Base-by-base conservation (phyloP, 176 grass and related monocot genomes). In the Aechmea fasciata region DNA sequence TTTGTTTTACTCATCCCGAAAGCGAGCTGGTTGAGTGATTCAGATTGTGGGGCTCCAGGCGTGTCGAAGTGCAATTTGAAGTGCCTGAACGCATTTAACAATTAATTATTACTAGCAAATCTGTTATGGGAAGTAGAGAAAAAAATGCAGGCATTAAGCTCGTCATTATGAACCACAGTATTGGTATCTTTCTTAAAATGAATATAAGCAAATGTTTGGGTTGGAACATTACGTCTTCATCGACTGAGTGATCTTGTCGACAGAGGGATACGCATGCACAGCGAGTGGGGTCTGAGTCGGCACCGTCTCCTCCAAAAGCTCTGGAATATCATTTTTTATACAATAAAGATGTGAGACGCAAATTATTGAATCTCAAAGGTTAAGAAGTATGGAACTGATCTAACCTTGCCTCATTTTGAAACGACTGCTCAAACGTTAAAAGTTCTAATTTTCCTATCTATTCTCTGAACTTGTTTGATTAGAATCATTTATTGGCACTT, bases 1-100 rank as follows among this genome's bases (percentile, higher is more conserved):
- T 26, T 70, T 52, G 73, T 75, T 77, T 65, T 17, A 41, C 69
- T 85, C 85, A 92, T 89, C 66, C 89, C 89, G 57, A 77, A 63
- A 83, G 89, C 65, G 52, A 96, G 73, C 55, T 85, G 85, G 51
- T 53, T 73, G 25, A 96, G 23, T 11, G 89, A 92, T 85, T 92
- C 93, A 74, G 77, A 75, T 55, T 78, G 81, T 4, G 84, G 74
- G 13, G 73, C 71, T 49, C 82, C 86, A 50, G 86, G 86, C 11
- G 57, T 85, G n/a, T 92, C 86, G 24, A 96, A 96, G 78, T 96
- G 88, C 57, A 78, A 48, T 76, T 96, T 92, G 70, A 96, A 77
- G 50, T 90, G 61, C 72, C 93, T 96, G 74, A 69, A 57, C 22
- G 69, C 48, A 68, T 63, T 84, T 74, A 62, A 48, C 11, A 3